These are phyloP conservation scores for Meredithiella fracta DNA, from an alignment of 2,329 filamentous ascomycete species.

Conservation along the genomic window DNA sequence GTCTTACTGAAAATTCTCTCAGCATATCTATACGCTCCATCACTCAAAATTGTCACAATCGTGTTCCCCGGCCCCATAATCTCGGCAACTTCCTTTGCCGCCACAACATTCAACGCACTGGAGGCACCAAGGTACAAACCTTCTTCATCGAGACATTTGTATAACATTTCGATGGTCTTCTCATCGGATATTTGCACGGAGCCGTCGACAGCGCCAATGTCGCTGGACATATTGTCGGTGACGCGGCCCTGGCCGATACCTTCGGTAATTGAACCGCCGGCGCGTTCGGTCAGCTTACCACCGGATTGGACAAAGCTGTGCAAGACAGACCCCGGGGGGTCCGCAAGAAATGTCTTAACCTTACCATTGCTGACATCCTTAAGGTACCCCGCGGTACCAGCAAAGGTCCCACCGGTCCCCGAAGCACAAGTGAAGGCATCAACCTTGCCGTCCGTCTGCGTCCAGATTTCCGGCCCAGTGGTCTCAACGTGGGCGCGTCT, in stretches of 20 bases:
- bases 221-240: constrained; percentile 82
- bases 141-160: constrained; percentile 88
- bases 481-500: constrained; percentile 89
- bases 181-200: constrained; percentile 75
- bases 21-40: constrained; percentile 94
- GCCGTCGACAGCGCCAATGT: constrained; percentile 70
- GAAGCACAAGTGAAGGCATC: constrained; percentile 94
- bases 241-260: constrained; percentile 93
- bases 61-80: constrained; percentile 77
- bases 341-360: constrained; percentile 79
- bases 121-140: constrained; percentile 89
- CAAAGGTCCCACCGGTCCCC: constrained; percentile 80
- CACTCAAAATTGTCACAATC: constrained; percentile 84
- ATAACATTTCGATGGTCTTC: constrained; percentile 96
- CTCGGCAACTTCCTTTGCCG: constrained; percentile 84
- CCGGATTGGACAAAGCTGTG: constrained; percentile 82
- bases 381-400: constrained; percentile 72
- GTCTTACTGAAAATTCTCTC: constrained; percentile 82
- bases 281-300: constrained; percentile 64
- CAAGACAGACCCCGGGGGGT: constrained; percentile 84
- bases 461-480: constrained; percentile 94
- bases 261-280: constrained; percentile 83
- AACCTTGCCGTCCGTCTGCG: constrained; percentile 68
- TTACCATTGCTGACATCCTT: constrained; percentile 64
- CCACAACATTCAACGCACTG: constrained; percentile 86